Percentiles rank a stretch among this genome's conserved stretches.
phyloP scores from a whole-genome alignment of 768 basidiomycete species.

The Russula griseocarnosa region DNA sequence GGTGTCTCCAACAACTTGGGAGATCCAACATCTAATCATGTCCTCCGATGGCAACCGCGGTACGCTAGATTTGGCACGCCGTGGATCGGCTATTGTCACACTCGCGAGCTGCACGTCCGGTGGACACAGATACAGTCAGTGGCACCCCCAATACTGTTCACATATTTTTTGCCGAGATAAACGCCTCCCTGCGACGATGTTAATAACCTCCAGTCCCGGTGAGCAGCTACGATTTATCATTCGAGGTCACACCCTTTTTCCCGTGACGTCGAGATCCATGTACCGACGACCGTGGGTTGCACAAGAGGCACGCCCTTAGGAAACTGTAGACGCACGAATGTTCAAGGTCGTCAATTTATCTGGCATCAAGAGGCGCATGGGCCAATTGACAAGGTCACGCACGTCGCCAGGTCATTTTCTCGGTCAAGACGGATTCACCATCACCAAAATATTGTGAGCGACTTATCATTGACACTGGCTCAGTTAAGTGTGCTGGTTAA shows the following conservation, averaged over 20 bases:
- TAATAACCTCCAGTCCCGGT: conserved; percentile 8
- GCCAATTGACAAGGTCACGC: not conserved
- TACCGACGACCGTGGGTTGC: not conserved
- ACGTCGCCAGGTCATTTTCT: not conserved
- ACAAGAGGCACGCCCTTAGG: not conserved
- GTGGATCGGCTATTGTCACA: not conserved
- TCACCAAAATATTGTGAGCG: not conserved
- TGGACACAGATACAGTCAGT: conserved; percentile 5
- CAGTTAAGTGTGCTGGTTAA: not conserved
- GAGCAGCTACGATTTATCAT: not conserved
- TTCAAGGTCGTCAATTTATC: not conserved
- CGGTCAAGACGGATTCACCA: not conserved
- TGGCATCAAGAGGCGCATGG: not conserved
- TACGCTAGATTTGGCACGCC: too few relatives aligned
- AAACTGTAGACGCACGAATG: not conserved
- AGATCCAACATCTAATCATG: conserved; percentile 14
- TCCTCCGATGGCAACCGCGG: too few relatives aligned
- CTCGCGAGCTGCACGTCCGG: not conserved
- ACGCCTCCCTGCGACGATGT: not conserved
- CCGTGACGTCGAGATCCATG: not conserved
- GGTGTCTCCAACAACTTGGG: not conserved
- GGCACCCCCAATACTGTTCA: not conserved
- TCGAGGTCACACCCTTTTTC: not conserved
- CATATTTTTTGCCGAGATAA: not conserved
- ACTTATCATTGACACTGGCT: conserved; percentile 4